phyloP scores from a whole-genome alignment of 2,329 filamentous ascomycete species.

The Rugonectria rugulosa region DNA sequence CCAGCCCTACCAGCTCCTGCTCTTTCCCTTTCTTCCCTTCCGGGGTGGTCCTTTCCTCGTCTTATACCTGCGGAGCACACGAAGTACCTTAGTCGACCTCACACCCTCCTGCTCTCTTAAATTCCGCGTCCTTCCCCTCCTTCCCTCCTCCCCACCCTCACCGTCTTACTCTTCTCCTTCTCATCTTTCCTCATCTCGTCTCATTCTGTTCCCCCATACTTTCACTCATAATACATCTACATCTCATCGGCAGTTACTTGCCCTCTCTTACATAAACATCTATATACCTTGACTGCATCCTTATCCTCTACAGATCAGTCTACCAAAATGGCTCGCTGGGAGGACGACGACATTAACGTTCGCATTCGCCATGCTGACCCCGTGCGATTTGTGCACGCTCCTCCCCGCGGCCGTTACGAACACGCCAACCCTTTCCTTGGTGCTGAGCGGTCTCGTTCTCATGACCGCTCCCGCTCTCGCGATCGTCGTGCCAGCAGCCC shows the following conservation, averaged over 20 bases:
- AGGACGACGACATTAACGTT: slow-evolving; percentile 65
- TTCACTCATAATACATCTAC: not conserved
- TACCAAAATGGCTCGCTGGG: slow-evolving; percentile 48
- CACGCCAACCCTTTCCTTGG: slow-evolving; percentile 51
- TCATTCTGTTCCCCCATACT: not conserved
- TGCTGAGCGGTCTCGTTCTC: slow-evolving; percentile 51
- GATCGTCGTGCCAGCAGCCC: slow-evolving; percentile 56
- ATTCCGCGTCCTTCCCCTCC: slow-evolving; percentile 6
- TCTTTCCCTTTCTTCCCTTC: slow-evolving; percentile 16
- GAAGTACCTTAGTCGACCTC: not conserved
- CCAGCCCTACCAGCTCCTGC: slow-evolving; percentile 35
- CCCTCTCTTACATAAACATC: too few relatives aligned
- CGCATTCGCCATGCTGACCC: slow-evolving; percentile 53
- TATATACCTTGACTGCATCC: too few relatives aligned
- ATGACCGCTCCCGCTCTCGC: slow-evolving; percentile 54
- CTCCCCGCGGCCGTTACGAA: slow-evolving; percentile 51
- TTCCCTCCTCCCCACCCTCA: slow-evolving; percentile 1
- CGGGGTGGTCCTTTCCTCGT: slow-evolving; percentile 1
- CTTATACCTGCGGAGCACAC: not conserved
- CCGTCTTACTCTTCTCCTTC: not conserved
- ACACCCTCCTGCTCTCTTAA: slow-evolving; percentile 2
- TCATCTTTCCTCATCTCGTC: not conserved
- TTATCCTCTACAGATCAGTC: not conserved
- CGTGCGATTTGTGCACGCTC: slow-evolving; percentile 56
- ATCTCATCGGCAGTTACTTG: too few relatives aligned